phyloP scores from a whole-genome alignment of 306 rosid species.

The Vigna mungo region DNA sequence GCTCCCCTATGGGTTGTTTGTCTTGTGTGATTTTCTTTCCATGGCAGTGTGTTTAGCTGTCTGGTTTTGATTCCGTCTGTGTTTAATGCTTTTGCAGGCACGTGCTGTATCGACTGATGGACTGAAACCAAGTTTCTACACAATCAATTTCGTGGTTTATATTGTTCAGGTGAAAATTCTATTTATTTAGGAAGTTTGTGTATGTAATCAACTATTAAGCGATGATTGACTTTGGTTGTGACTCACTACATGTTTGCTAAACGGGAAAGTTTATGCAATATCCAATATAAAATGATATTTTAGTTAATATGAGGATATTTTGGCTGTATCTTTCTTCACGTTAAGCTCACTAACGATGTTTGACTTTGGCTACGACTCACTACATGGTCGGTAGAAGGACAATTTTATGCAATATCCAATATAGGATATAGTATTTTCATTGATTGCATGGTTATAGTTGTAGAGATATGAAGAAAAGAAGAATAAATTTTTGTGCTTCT shows the following conservation, averaged over 20 bases:
- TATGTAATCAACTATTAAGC: constrained; percentile 45
- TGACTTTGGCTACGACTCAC: constrained; percentile 55
- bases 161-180: constrained; percentile 81
- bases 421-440: not conserved
- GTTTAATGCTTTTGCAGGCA: constrained; percentile 66
- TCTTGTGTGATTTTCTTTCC: constrained; percentile 17
- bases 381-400: constrained; percentile 59
- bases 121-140: constrained; percentile 81
- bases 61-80: constrained; percentile 26
- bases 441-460: constrained; percentile 40
- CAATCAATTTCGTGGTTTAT: constrained; percentile 79
- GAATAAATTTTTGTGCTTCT: constrained; percentile 26
- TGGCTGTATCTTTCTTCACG: no score
- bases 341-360: constrained; percentile 47
- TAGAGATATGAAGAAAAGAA: constrained; percentile 14
- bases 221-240: constrained; percentile 64
- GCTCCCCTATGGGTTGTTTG: not conserved
- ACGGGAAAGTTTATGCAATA: constrained; percentile 63
- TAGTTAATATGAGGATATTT: constrained; percentile 15
- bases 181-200: constrained; percentile 30
- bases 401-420: constrained; percentile 59
- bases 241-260: constrained; percentile 59
- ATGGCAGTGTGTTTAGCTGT: not conserved
- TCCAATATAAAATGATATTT: not conserved
- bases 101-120: constrained; percentile 95